A percentile compares a stretch with the other conserved stretches of the same genome.
Evolutionary conservation across 371 early-diverging fungal genomes (phyloP).

Genomic region (Mucor mucedo): DNA sequence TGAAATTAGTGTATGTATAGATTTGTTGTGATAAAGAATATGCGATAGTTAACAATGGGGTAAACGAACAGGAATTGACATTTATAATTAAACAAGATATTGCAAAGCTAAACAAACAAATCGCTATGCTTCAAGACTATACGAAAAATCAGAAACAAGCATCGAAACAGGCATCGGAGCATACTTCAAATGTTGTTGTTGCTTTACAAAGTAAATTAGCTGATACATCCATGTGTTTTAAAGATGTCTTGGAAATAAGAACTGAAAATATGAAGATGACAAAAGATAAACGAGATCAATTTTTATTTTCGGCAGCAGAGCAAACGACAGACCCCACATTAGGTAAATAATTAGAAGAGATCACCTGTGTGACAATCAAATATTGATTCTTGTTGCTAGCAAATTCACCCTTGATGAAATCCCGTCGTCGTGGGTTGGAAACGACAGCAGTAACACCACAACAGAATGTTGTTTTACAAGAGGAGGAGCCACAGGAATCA

Average conservation of each 20-base stretch:
- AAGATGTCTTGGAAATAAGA: conserved; percentile 91
- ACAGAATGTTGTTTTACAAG: conserved; percentile 12
- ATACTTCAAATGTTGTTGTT: conserved; percentile 91
- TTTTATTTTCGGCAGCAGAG: conserved; percentile 52
- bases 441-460: conserved; percentile 29
- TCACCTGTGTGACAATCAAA: neutral
- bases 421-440: conserved; percentile 42
- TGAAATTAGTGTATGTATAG: conserved; percentile 66
- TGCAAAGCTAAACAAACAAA: conserved; percentile 89
- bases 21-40: conserved; percentile 11
- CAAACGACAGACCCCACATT: conserved; percentile 36
- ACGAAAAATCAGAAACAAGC: conserved; percentile 54
- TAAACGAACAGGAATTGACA: conserved; percentile 78
- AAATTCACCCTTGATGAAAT: conserved; percentile 66
- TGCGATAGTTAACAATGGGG: neutral
- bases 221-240: conserved; percentile 87
- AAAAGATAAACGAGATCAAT: conserved; percentile 71
- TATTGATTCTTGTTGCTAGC: conserved; percentile 23
- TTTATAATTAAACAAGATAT: conserved; percentile 95
- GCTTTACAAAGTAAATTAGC: conserved; percentile 91
- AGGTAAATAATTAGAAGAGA: conserved; percentile 25
- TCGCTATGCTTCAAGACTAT: conserved; percentile 79
- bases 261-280: conserved; percentile 80
- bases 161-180: conserved; percentile 85
- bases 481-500: conserved; percentile 39